Base-by-base conservation (phyloP, 1,139 yeast species). In the Saccharomycopsis crataegensis region DNA sequence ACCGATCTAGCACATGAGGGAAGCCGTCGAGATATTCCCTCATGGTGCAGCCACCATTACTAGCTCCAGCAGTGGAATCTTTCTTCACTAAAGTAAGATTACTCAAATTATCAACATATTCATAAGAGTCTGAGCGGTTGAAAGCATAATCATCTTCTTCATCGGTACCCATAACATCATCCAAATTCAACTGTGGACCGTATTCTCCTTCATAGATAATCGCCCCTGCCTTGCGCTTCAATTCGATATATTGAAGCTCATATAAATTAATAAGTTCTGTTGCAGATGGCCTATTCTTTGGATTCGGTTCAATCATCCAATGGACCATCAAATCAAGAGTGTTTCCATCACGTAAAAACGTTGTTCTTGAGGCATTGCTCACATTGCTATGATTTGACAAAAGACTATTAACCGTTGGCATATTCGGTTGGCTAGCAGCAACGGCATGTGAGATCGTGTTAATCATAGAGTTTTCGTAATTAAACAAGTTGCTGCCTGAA, bases 171-270 rank as follows among this genome's bases (percentile, higher is more conserved):
- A 53, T 37, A 38, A 46, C 9, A 34, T 54, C 59, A 34, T 58
- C 50, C 41, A 51, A 53, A 59, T 68, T 74, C 3, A 83, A 83
- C 58, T 74, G 71, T 8, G 98, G 97, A 0, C 99, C 99, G 67
- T 79, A 91, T 62, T 93, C 98, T 42, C 98, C 99, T 70, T 93
- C 99, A 63, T 85, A 94, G 60, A 93, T 87, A 1, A 93, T 87
- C 1, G 98, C 97, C 2, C 99, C 99, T 3, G 96, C 91, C 65
- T 87, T 86, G 54, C 98, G 77, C 59, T 94, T 78, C 59, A 77
- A 72, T 61, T 91, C 97, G 46, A 93, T 93, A 59, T 84, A 79
- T 51, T 78, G 76, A 60, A 94, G 82, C 66, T 93, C 97, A 50
- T 78, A 80, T 62, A 83, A 75, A 57, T 75, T 78, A 57, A 93